Conservation (phyloP, 2,329 filamentous ascomycete genomes). For the Penicillium polonicum region DNA sequence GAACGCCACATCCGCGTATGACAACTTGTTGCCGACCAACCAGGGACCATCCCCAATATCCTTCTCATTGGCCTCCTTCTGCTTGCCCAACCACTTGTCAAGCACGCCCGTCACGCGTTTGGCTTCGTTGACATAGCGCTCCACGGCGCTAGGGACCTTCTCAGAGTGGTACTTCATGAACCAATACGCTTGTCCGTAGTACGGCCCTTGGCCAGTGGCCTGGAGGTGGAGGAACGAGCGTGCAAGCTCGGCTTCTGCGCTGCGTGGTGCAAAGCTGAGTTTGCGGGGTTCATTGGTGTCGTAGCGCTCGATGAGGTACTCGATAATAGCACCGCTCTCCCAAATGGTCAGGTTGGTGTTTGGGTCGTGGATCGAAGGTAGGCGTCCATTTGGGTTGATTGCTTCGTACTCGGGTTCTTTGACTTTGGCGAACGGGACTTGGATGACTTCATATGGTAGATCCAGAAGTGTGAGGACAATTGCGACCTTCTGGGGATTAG, state of each 20-base stretch:
- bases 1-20: constrained; percentile 45
- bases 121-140: constrained; percentile 46
- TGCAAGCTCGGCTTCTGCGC: constrained; percentile 39
- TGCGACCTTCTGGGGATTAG: constrained; percentile 28
- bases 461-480: constrained; percentile 34
- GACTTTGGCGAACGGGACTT: constrained; percentile 22
- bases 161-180: constrained; percentile 43
- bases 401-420: constrained; percentile 31
- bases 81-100: constrained; percentile 38
- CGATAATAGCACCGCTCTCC: constrained; percentile 48
- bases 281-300: constrained; percentile 37
- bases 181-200: constrained; percentile 50
- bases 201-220: constrained; percentile 49
- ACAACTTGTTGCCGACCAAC: constrained; percentile 45
- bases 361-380: constrained; percentile 38
- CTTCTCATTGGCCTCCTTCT: constrained; percentile 1
- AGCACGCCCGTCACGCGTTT: constrained; percentile 46
- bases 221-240: constrained; percentile 51
- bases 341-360: constrained; percentile 43
- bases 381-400: constrained; percentile 37
- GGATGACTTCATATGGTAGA: constrained; percentile 31
- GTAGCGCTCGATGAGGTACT: constrained; percentile 48
- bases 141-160: constrained; percentile 40
- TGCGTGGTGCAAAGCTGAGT: constrained; percentile 36
- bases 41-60: constrained; percentile 23